Evolutionary conservation across 1,284 basidiomycete genomes (phyloP), one percentile per base, ranked within the genome.

Genomic region (Omphalotus olearius): DNA sequence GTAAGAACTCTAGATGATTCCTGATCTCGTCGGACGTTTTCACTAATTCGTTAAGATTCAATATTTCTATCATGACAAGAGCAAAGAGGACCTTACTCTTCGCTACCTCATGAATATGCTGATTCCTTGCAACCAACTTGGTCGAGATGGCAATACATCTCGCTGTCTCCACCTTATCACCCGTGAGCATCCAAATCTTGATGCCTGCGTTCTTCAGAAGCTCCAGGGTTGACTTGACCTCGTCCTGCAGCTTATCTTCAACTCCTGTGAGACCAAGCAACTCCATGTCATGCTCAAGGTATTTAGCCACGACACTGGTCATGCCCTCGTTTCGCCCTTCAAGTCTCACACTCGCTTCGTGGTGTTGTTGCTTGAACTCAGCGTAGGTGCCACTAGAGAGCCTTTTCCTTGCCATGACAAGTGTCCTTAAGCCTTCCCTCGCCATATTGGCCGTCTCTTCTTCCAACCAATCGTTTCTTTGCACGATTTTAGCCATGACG

Each of bases 131-230:
- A 0, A 99, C 96, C 20, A 99, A 76, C 66, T 98, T 99, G 26
- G 92, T 97, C 35, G 93, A 98, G 56, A 98, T 94, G 1, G 96
- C 95, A 61, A 99, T 99, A 69, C 95, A 98, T 28, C 95, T 91
- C 6, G 97, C 97, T 2, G 97, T 99, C 74, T 99, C 97, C 56
- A 99, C 97, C 97, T 50, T 50, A 71, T 99, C 97, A 0, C 97
- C 97, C 0, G 97, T 99, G 61, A 99, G 75, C 97, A 99, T 99
- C 97, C 97, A 99, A 51, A 99, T 98, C 75, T 93, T 98, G 70
- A 99, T 87, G 1, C 96, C 96, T 0, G 96, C 97, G 65, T 99
- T 99, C 56, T 95, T 76, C 58, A 99, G 69, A 45, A 98, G 66
- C 70, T 99, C 97, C 55, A 99, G 71, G 0, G 97, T 98, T 38